Conservation (phyloP, 495 filamentous ascomycete genomes). For the Penicillium herquei region DNA sequence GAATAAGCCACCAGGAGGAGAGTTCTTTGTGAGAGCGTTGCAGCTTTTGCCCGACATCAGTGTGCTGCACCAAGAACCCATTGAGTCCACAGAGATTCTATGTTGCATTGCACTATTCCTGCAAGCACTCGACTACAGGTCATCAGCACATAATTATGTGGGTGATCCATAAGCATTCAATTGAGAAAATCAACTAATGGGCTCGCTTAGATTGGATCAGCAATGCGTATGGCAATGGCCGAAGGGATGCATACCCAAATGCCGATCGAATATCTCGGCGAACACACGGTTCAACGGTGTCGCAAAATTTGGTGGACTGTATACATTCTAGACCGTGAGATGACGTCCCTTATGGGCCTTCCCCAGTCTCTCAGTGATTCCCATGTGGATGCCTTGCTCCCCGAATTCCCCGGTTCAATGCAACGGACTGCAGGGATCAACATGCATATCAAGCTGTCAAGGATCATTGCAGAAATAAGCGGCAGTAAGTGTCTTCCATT, state of each 20-base stretch:
- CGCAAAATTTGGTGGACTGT: slow-evolving; percentile 48
- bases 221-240: slow-evolving; percentile 40
- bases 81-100: slow-evolving; percentile 39
- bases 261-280: slow-evolving; percentile 33
- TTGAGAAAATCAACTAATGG: not conserved
- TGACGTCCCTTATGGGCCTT: slow-evolving; percentile 45
- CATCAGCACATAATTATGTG: slow-evolving; percentile 40
- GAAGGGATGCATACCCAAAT: slow-evolving; percentile 47
- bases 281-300: slow-evolving; percentile 34
- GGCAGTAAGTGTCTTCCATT: slow-evolving; percentile 28
- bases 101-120: slow-evolving; percentile 44
- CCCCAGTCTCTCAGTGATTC: slow-evolving; percentile 39
- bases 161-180: not conserved
- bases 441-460: slow-evolving; percentile 43
- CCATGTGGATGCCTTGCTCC: slow-evolving; percentile 36
- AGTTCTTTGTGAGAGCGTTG: slow-evolving; percentile 41
- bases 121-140: slow-evolving; percentile 39
- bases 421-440: slow-evolving; percentile 34
- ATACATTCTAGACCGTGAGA: slow-evolving; percentile 44
- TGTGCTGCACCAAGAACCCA: slow-evolving; percentile 33
- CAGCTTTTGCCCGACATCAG: slow-evolving; percentile 38
- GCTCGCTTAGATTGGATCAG: slow-evolving; percentile 39
- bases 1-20: slow-evolving; percentile 32
- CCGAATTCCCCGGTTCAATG: slow-evolving; percentile 29
- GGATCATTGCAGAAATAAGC: slow-evolving; percentile 41